Evolutionary conservation across 1,139 yeast species (phyloP).

Genomic region (Candida glucosophila): DNA sequence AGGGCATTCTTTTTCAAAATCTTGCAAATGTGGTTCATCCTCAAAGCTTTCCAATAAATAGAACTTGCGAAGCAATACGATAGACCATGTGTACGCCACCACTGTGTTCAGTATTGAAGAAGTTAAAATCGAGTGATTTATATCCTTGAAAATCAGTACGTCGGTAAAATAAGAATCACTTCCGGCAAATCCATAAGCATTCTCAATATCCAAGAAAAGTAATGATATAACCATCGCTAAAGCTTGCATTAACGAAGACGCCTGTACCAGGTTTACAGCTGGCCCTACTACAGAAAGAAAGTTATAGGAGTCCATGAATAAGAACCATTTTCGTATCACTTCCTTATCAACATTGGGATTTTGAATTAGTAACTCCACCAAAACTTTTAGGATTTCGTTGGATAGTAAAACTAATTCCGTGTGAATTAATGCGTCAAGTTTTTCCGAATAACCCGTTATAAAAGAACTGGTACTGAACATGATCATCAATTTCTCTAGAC

Average conservation of each 20-base stretch:
- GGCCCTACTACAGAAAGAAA: slow-evolving; percentile 26
- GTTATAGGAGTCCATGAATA: slow-evolving; percentile 34
- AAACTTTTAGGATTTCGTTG: slow-evolving; percentile 34
- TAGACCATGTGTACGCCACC: slow-evolving; percentile 64
- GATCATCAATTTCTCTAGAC: slow-evolving; percentile 4
- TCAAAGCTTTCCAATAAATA: slow-evolving; percentile 29
- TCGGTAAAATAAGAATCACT: slow-evolving; percentile 24
- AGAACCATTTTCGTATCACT: slow-evolving; percentile 47
- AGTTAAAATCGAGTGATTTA: slow-evolving; percentile 28
- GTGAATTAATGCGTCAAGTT: slow-evolving; percentile 16
- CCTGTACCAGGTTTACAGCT: slow-evolving; percentile 20
- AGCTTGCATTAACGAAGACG: slow-evolving; percentile 35
- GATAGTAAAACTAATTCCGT: slow-evolving; percentile 30
- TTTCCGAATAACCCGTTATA: slow-evolving; percentile 10
- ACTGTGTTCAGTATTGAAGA: slow-evolving; percentile 33
- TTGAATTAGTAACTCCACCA: slow-evolving; percentile 31
- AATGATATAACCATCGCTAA: slow-evolving; percentile 43
- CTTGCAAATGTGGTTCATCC: slow-evolving; percentile 3
- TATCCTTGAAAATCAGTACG: slow-evolving; percentile 29
- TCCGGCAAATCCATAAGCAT: slow-evolving; percentile 27
- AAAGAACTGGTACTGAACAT: slow-evolving; percentile 6
- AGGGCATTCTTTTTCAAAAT: slow-evolving; percentile 6
- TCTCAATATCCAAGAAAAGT: slow-evolving; percentile 46
- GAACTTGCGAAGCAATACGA: slow-evolving; percentile 49
- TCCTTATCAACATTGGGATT: slow-evolving; percentile 21